Evolutionary conservation across 371 early-diverging fungal species (phyloP).

Genomic region (Lichtheimia ramosa): DNA sequence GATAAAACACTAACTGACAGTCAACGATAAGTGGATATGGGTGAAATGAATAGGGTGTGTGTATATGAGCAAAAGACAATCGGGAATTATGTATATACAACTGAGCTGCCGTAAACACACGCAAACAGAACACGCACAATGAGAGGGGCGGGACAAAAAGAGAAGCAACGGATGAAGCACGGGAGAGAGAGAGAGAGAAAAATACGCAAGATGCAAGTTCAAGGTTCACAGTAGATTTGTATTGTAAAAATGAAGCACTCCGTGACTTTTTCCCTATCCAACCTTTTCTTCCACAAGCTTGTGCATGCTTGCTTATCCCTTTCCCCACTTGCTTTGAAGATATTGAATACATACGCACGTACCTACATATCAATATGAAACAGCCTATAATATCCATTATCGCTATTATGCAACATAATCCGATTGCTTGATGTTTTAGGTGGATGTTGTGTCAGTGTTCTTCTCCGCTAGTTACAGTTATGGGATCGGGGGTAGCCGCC

Average conservation of each 20-base stretch:
- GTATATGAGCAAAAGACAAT: constrained; percentile 1
- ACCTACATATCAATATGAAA: neutral
- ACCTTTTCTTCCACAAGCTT: constrained; percentile 2
- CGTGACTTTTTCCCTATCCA: constrained; percentile 5
- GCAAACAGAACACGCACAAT: constrained; percentile 5
- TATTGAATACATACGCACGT: neutral
- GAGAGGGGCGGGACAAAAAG: constrained; percentile 14
- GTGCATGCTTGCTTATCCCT: neutral
- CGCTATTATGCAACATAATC: neutral
- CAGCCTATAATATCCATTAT: neutral
- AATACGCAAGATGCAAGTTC: constrained; percentile 2
- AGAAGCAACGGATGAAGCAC: constrained; percentile 11
- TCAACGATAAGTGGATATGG: too few species aligned
- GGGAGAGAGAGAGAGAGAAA: constrained; percentile 10
- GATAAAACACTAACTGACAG: neutral
- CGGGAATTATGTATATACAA: constrained; percentile 4
- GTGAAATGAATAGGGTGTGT: neutral
- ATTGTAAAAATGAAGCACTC: constrained; percentile 9
- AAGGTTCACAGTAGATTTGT: constrained; percentile 8
- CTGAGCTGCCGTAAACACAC: constrained; percentile 4
- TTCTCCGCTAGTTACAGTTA: too few species aligned
- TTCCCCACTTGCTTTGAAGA: neutral
- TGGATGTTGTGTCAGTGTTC: neutral
- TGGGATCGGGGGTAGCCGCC: too few species aligned
- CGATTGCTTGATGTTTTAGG: too few species aligned